A percentile compares a stretch with the other conserved stretches of the same genome.
Conservation (phyloP, 257 asterid species). For the Cruciata laevipes region DNA sequence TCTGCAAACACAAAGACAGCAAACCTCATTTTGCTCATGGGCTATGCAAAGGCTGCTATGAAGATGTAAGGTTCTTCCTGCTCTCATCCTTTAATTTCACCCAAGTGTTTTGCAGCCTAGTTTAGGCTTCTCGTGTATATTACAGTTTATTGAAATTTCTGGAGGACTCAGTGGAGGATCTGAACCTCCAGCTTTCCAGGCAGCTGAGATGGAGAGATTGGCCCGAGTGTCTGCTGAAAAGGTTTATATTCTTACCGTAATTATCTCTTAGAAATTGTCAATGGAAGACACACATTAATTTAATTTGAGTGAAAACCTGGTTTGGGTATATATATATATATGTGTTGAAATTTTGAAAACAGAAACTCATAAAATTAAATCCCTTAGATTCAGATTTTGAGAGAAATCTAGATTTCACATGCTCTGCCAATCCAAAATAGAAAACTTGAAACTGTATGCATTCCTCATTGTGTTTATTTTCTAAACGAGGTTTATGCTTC, state of each 20-base stretch:
- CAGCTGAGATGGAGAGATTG: slow-evolving; percentile 63
- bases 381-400: background rate
- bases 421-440: too few species aligned
- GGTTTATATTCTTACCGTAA: background rate
- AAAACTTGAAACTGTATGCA: too few species aligned
- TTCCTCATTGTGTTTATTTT: background rate
- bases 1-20: slow-evolving; percentile 60
- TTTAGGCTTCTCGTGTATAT: background rate
- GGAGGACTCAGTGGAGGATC: slow-evolving; percentile 80
- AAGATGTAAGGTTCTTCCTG: slow-evolving; percentile 33
- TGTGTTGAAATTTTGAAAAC: background rate
- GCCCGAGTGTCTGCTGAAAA: slow-evolving; percentile 40
- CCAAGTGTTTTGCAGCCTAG: background rate
- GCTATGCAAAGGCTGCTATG: slow-evolving; percentile 61
- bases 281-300: background rate
- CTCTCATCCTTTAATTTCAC: slow-evolving; percentile 1
- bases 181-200: slow-evolving; percentile 93
- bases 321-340: background rate
- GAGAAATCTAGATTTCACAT: background rate
- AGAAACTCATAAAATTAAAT: background rate
- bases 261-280: background rate
- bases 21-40: slow-evolving; percentile 73
- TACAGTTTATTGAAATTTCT: slow-evolving; percentile 65
- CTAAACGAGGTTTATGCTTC: too few species aligned
- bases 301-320: background rate